Evolutionary conservation across 257 asterid genomes (phyloP).

Genomic region (Ilex asprella): DNA sequence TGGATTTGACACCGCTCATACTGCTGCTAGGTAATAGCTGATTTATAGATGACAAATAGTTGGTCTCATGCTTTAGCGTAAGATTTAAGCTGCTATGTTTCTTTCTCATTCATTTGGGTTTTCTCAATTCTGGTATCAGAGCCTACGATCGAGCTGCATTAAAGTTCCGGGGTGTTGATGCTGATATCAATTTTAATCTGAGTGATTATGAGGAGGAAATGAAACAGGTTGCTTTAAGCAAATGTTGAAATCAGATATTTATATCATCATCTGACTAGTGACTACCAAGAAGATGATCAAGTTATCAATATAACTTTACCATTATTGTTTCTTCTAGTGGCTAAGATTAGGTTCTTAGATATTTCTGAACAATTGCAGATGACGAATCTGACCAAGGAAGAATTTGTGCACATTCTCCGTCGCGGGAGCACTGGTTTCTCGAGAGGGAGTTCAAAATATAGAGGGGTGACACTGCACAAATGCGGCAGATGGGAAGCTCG

Average conservation of each 20-base stretch:
- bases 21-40: slow-evolving; percentile 65
- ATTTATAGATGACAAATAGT: neutral
- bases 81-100: neutral
- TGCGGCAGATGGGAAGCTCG: slow-evolving; percentile 70
- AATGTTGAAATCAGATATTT: too few species aligned
- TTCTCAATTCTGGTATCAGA: slow-evolving; percentile 18
- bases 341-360: neutral
- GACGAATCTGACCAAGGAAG: slow-evolving; percentile 39
- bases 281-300: too few species aligned
- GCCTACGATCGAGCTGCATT: slow-evolving; percentile 53
- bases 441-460: slow-evolving; percentile 48
- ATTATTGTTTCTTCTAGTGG: neutral
- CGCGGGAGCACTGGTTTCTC: slow-evolving; percentile 57
- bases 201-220: slow-evolving; percentile 41
- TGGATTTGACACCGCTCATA: slow-evolving; percentile 86
- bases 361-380: slow-evolving; percentile 20
- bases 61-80: neutral
- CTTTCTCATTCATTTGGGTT: neutral
- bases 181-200: slow-evolving; percentile 40
- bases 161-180: slow-evolving; percentile 42
- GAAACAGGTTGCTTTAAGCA: slow-evolving; percentile 23
- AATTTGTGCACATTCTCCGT: slow-evolving; percentile 44
- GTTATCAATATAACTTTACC: too few species aligned
- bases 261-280: too few species aligned
- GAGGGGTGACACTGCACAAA: slow-evolving; percentile 57